Evolutionary conservation across 108 stramenopile genomes (phyloP), one percentile per base, ranked within the genome.

Genomic region (Cylindrotheca closterium): DNA sequence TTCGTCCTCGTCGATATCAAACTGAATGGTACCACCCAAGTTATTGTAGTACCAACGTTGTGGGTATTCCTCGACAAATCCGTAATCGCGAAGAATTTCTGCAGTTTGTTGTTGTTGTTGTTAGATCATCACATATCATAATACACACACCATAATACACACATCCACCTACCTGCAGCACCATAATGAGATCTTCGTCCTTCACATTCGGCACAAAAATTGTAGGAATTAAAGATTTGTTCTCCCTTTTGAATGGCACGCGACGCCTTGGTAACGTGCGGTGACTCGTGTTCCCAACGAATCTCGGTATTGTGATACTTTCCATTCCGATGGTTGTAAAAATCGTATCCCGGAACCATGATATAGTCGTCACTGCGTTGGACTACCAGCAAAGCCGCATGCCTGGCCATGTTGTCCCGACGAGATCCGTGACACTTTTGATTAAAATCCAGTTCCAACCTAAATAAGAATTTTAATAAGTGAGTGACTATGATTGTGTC

Each of bases 11-110:
- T 67, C 67, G 46, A 74, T 18, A 32, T 69, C 78, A 55, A 70
- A 62, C 24, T 37, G 47, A 52, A 65, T 42, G 15, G 37, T 42
- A 10, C 37, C 47, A n/a, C 53, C 50, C 47, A 25, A 27, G 2
- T 61, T 31, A 70, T 84, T 2, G 51, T 52, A 69, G 27, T 60
- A 26, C 85, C 85, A 92, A 23, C 79, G 57, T 71, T 88, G 87
- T 15, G 91, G 91, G 58, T 72, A 76, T 21, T 32, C 12, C 70
- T 92, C 91, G 2, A 92, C 79, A 67, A 92, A 88, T 18, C 91
- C 91, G 78, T 67, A 87, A 48, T 84, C 76, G 17, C 76, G 55
- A 19, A 92, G 69, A 19, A 92, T 74, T 51, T 88, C 89, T 31
- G 85, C 0, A 48, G 31, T n/a, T n/a, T n/a, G n/a, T n/a, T n/a